These are phyloP conservation scores for Hapsidospora chrysogenum DNA, from an alignment of 495 filamentous ascomycete genomes.

Conservation along the genomic window DNA sequence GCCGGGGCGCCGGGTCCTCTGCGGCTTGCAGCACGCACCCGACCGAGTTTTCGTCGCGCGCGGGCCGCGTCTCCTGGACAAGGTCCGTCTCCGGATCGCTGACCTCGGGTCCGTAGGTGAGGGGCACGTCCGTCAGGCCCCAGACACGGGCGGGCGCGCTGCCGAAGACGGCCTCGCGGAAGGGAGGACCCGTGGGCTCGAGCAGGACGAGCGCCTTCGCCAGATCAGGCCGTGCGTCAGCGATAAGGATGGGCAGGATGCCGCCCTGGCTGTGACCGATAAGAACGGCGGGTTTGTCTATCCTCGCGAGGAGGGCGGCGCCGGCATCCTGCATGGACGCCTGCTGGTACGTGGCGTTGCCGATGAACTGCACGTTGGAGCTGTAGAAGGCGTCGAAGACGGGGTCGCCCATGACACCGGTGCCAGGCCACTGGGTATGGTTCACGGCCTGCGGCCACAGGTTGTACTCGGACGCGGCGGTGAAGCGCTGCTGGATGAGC, in stretches of 20 bases:
- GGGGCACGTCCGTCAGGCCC: conserved; percentile 27
- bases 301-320: conserved; percentile 29
- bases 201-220: conserved; percentile 31
- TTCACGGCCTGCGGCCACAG: conserved; percentile 24
- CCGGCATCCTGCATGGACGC: conserved; percentile 9
- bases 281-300: conserved; percentile 26
- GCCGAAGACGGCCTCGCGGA: conserved; percentile 14
- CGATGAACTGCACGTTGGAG: conserved; percentile 9
- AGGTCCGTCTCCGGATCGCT: conserved; percentile 11
- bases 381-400: conserved; percentile 33
- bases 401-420: conserved; percentile 26
- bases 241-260: conserved; percentile 26
- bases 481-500: conserved; percentile 18
- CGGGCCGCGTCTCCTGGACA: conserved; percentile 9
- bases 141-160: conserved; percentile 13
- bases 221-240: conserved; percentile 26
- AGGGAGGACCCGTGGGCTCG: conserved; percentile 37
- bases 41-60: conserved; percentile 10
- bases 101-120: conserved; percentile 30
- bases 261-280: conserved; percentile 36
- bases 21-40: conserved; percentile 30
- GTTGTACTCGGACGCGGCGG: conserved; percentile 12
- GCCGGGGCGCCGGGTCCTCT: conserved; percentile 17
- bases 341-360: conserved; percentile 21
- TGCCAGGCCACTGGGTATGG: conserved; percentile 37